Evolutionary conservation across 2,329 filamentous ascomycete species (phyloP).

Genomic region (Stagonosporopsis tanaceti): DNA sequence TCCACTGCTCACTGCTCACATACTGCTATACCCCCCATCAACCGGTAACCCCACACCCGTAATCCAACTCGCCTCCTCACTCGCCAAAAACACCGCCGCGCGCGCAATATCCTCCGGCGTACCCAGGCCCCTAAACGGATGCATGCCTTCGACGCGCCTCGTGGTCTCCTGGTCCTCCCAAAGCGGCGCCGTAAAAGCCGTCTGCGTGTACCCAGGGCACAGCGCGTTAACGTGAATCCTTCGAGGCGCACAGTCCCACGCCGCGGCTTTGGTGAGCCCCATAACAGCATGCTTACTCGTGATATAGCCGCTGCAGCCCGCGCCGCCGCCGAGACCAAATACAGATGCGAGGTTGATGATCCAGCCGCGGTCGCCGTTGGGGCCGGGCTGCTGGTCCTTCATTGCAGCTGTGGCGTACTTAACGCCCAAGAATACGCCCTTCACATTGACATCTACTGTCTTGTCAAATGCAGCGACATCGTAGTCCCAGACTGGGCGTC

Average conservation of each 20-base stretch:
- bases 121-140: constrained; percentile 44
- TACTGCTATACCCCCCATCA: constrained; percentile 55
- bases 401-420: constrained; percentile 61
- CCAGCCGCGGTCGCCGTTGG: constrained; percentile 53
- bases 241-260: constrained; percentile 58
- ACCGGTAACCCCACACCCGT: constrained; percentile 56
- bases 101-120: constrained; percentile 44
- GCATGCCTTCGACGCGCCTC: constrained; percentile 26
- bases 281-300: constrained; percentile 61
- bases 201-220: constrained; percentile 58
- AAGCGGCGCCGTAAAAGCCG: constrained; percentile 37
- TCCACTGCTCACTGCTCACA: constrained; percentile 16
- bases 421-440: constrained; percentile 52
- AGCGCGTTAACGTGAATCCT: constrained; percentile 63
- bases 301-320: constrained; percentile 47
- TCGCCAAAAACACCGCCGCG: constrained; percentile 56
- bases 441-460: constrained; percentile 49
- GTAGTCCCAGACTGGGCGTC: constrained; percentile 56
- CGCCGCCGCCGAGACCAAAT: constrained; percentile 31
- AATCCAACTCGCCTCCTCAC: constrained; percentile 57
- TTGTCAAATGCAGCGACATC: constrained; percentile 57
- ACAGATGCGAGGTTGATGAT: constrained; percentile 66
- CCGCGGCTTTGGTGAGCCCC: constrained; percentile 59
- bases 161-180: constrained; percentile 18
- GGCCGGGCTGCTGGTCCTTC: constrained; percentile 55